These are phyloP conservation scores for Meira miltonrushii DNA, from an alignment of 1,284 basidiomycete species.

Conservation along the genomic window DNA sequence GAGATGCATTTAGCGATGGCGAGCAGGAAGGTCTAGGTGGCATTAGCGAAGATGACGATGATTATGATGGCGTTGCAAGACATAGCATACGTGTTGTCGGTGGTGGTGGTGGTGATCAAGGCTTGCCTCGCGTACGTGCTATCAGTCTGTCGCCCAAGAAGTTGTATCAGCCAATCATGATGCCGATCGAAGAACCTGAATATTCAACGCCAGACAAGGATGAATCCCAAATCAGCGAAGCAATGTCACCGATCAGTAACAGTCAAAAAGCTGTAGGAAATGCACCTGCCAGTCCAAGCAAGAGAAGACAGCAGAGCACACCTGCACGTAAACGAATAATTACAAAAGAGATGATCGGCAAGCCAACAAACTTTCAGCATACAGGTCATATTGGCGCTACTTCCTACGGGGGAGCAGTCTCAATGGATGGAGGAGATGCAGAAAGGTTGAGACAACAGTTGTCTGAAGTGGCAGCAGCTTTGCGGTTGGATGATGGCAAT, in stretches of 20 bases:
- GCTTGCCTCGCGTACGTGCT: neutral
- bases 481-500: conserved; percentile 12
- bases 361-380: conserved; percentile 21
- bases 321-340: conserved; percentile 16
- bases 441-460: conserved; percentile 13
- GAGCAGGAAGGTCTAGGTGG: neutral
- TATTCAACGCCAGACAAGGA: neutral
- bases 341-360: conserved; percentile 16
- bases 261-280: too few relatives aligned
- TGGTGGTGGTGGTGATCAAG: neutral
- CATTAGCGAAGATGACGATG: conserved; percentile 3
- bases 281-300: too few relatives aligned
- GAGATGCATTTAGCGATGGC: conserved; percentile 3
- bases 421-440: conserved; percentile 6
- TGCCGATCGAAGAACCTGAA: neutral
- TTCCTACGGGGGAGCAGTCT: conserved; percentile 11
- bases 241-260: too few relatives aligned
- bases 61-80: neutral
- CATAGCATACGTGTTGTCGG: neutral
- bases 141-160: neutral
- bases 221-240: too few relatives aligned
- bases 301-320: neutral
- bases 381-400: conserved; percentile 19
- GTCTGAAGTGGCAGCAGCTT: conserved; percentile 18
- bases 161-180: neutral